A percentile compares a stretch with the other conserved stretches of the same genome.
Evolutionary conservation across 495 filamentous ascomycete genomes (phyloP).

Genomic region (Penicillium turbatum): DNA sequence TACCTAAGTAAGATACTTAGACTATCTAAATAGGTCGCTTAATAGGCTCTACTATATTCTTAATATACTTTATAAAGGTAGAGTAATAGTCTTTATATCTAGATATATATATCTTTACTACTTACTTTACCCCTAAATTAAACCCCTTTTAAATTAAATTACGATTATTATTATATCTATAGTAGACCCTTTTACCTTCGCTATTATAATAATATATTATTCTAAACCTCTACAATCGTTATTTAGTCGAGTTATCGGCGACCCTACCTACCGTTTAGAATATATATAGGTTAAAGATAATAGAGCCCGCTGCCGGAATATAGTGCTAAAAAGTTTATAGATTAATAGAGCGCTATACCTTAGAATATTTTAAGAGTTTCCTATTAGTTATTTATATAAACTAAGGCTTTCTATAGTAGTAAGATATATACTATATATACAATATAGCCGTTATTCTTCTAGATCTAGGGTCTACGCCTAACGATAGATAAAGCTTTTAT

Average conservation of each 20-base stretch:
- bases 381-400: neutral
- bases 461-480: neutral
- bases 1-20: no score
- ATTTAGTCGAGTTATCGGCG: conserved; percentile 1
- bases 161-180: neutral
- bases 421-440: neutral
- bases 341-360: conserved; percentile 1
- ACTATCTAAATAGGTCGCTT: no score
- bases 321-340: neutral
- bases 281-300: conserved; percentile 3
- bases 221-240: neutral
- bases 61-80: no score
- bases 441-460: conserved; percentile 1
- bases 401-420: neutral
- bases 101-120: no score
- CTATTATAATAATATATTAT: neutral
- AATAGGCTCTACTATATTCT: no score
- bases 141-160: no score
- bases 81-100: no score
- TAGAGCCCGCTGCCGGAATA: neutral
- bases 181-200: neutral
- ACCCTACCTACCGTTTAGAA: neutral
- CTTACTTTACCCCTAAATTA: no score
- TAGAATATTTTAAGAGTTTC: neutral
- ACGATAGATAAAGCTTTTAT: neutral